Evolutionary conservation across 192 early-diverging fungal species (phyloP).

Genomic region (Backusella macrospora): DNA sequence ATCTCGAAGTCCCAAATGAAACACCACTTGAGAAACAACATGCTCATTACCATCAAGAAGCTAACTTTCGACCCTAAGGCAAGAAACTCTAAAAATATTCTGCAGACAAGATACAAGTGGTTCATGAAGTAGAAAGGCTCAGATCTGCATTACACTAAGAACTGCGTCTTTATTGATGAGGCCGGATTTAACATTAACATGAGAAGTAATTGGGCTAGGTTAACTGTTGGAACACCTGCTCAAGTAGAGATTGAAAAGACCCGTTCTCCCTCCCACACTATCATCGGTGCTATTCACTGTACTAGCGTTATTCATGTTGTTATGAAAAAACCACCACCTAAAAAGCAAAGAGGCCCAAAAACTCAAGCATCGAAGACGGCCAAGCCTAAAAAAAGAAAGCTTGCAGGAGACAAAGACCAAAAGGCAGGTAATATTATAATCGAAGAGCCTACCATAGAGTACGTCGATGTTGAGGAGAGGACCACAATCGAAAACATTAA

Average conservation of each 20-base stretch:
- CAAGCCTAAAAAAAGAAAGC: slow-evolving; percentile 9
- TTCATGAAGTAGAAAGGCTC: too few relatives aligned
- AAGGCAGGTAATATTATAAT: not conserved
- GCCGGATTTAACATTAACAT: too few relatives aligned
- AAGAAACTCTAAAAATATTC: too few relatives aligned
- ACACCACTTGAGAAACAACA: slow-evolving; percentile 1
- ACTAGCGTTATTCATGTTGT: too few relatives aligned
- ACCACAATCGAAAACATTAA: not conserved
- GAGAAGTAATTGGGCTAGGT: slow-evolving; percentile 7
- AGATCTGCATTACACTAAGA: too few relatives aligned
- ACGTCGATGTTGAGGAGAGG: too few relatives aligned
- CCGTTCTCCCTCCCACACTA: slow-evolving; percentile 7
- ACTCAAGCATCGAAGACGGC: not conserved
- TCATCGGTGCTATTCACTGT: slow-evolving; percentile 15
- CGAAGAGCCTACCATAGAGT: not conserved
- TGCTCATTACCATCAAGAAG: not conserved
- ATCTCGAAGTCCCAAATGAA: slow-evolving; percentile 7
- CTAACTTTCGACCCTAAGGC: not conserved
- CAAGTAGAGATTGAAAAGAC: slow-evolving; percentile 9
- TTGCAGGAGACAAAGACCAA: slow-evolving; percentile 14
- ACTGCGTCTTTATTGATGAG: too few relatives aligned
- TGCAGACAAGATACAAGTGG: too few relatives aligned
- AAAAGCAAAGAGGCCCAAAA: slow-evolving; percentile 15
- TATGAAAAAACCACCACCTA: slow-evolving; percentile 14
- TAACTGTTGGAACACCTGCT: slow-evolving; percentile 1